Base-by-base conservation (phyloP, 139 green algal species). In the Micractinium conductrix region DNA sequence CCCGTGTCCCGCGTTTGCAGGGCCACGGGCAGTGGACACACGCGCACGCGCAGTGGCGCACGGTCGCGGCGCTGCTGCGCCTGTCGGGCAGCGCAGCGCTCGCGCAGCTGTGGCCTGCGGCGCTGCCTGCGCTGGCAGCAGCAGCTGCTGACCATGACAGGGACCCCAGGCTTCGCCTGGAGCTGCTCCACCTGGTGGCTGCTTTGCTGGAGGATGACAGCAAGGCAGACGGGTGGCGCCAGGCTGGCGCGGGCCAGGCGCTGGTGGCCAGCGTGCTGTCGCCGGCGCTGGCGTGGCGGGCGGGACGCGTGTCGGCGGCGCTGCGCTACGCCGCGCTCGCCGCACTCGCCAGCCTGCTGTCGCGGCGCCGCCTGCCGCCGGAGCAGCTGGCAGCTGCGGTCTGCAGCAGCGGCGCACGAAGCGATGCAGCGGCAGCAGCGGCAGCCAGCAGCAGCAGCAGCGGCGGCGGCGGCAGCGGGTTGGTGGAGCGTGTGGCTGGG, bases 281-380 rank as follows among this genome's bases (percentile, higher is more conserved):
- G 67, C 94, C 95, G 35, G 85, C 91, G 12, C 79, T 94, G n/a
- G 88, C 94, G 24, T 98, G 95, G 95, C 81, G 87, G 0, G 95
- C 91, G 2, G 95, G 95, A 58, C 95, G 96, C 72, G 87, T 86
- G 33, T 90, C 92, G 24, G 93, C 94, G 8, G 92, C 94, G 0
- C 89, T 95, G 22, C 93, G 94, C 9, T 96, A 93, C 87, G 87
- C 88, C 4, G 89, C 92, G 2, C 88, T 96, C 17, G 92, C 89
- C 16, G 90, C 93, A 0, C 55, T 95, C 8, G 90, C 87, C 62
- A 94, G 90, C 0, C 4, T 94, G 68, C 81, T 98, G 60, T 43
- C 74, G 10, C 42, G 74, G 22, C 45, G 63, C 30, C 85, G 85
- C 26, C 48, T 89, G 38, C 40, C 62, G 14, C 7, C n/a, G 16